A percentile compares a stretch with the other conserved stretches of the same genome.
phyloP scores from a whole-genome alignment of 1,284 basidiomycete species.

The Pseudozyma tsukubaensis region DNA sequence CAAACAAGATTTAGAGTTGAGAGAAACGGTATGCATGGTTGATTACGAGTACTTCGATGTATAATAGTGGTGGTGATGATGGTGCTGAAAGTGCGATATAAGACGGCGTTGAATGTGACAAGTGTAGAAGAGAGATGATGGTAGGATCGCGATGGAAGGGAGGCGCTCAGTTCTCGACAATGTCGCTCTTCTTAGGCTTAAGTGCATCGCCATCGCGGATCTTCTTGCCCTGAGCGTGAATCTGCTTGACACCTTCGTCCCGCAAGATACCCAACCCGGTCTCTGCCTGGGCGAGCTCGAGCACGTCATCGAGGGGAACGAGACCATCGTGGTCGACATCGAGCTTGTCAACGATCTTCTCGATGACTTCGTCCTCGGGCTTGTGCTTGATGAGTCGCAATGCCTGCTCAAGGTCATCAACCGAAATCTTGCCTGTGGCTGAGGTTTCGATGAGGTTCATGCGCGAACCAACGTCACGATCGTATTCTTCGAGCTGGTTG shows the following conservation, averaged over 20 bases:
- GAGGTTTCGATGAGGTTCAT: conserved; percentile 95
- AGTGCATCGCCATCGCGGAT: conserved; percentile 27
- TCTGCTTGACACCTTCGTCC: conserved; percentile 61
- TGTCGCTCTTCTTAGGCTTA: conserved; percentile 63
- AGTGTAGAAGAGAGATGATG: too few species aligned
- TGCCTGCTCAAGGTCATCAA: conserved; percentile 89
- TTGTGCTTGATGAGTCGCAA: conserved; percentile 90
- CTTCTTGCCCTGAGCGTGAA: conserved; percentile 54
- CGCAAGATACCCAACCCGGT: conserved; percentile 66
- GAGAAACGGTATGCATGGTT: background rate
- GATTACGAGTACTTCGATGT: background rate
- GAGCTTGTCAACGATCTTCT: conserved; percentile 88
- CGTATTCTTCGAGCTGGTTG: conserved; percentile 89
- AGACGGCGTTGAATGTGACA: too few species aligned
- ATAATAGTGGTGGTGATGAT: background rate
- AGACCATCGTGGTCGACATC: conserved; percentile 96
- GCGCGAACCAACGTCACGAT: conserved; percentile 80
- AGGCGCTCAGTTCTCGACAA: conserved; percentile 39
- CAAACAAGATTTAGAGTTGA: background rate
- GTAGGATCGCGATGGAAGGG: background rate
- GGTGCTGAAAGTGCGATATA: background rate
- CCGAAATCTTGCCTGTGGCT: conserved; percentile 88
- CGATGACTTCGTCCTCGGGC: conserved; percentile 89
- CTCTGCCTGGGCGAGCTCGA: conserved; percentile 69
- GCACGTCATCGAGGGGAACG: conserved; percentile 73